Base-by-base conservation (phyloP, 352 stramenopile species). In the Globisporangium canariense region DNA sequence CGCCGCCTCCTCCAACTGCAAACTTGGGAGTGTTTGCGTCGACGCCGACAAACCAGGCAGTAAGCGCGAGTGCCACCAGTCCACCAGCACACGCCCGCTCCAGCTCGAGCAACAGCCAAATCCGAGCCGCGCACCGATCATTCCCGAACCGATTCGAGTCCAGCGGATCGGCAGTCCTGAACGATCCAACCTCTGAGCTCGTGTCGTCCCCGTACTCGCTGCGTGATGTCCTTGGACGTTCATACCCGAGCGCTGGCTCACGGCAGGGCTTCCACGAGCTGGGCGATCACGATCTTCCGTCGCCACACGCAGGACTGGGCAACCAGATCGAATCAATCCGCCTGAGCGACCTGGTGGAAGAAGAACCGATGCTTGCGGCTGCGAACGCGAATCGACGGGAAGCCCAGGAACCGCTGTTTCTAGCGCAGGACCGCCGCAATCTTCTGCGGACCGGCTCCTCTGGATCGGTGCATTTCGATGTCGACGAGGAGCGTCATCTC, bases 101-200 rank as follows among this genome's bases (percentile, higher is more conserved):
- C 51, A 20, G 46, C 18, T 13, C 45, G 22, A 28, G 22, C 55
- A 36, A 60, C 55, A 68, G 51, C 22, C 57, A 58, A 30, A 34
- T 41, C 22, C 55, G 55, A 60, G 63, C 63, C 2, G 25, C 54
- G 0, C 56, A 51, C 25, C 64, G 58, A n/a, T 62, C 49, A 67
- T 68, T 51, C 34, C 62, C 56, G 22, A 77, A 72, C 62, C 67
- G 76, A 18, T 87, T 84, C 62, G 74, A 75, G 51, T 63, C 73
- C 49, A 71, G 47, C 34, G 50, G 69, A 20, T 66, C 53, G 32
- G 65, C 41, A 20, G 53, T 64, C 9, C 67, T 84, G 50, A 72
- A 69, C 60, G 78, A 87, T 20, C 78, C 78, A 32, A 87, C 76
- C 46, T 74, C 76, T 8, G 78, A 84, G 53, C 61, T 87, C 55